Conservation (phyloP, 2,329 filamentous ascomycete species). For the Ophiostoma triangulosporum region DNA sequence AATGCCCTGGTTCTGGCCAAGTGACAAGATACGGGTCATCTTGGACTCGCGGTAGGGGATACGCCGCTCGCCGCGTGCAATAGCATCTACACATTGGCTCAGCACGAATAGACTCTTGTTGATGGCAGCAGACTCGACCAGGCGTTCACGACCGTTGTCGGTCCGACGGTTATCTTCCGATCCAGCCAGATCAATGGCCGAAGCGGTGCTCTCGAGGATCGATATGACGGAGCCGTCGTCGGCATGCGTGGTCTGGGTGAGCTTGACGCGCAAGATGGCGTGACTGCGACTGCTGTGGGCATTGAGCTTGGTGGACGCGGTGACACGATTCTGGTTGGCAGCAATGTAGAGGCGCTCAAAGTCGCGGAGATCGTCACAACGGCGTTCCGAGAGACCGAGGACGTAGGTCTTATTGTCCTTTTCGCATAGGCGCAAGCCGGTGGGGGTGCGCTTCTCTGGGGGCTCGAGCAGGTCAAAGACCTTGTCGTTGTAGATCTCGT, state of each 20-base stretch:
- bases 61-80: slow-evolving; percentile 57
- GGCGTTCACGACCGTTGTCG: slow-evolving; percentile 80
- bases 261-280: slow-evolving; percentile 79
- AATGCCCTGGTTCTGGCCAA: slow-evolving; percentile 89
- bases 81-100: slow-evolving; percentile 90
- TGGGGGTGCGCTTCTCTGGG: slow-evolving; percentile 70
- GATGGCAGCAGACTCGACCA: slow-evolving; percentile 93
- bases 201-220: slow-evolving; percentile 63
- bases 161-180: slow-evolving; percentile 92
- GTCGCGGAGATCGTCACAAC: slow-evolving; percentile 74
- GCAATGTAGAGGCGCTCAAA: slow-evolving; percentile 86
- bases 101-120: slow-evolving; percentile 95
- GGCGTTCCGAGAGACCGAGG: slow-evolving; percentile 69
- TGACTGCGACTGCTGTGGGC: slow-evolving; percentile 83
- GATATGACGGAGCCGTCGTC: slow-evolving; percentile 30
- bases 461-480: slow-evolving; percentile 84
- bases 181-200: slow-evolving; percentile 86
- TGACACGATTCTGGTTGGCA: slow-evolving; percentile 80
- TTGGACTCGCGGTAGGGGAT: slow-evolving; percentile 93
- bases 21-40: slow-evolving; percentile 86
- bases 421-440: slow-evolving; percentile 70
- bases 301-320: slow-evolving; percentile 82
- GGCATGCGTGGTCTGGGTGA: slow-evolving; percentile 52
- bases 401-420: slow-evolving; percentile 80
- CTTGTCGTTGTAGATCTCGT: slow-evolving; percentile 95